A percentile compares a stretch with the other conserved stretches of the same genome.
These are phyloP conservation scores for Allomyces arbusculus DNA, from an alignment of 192 early-diverging fungal genomes.

Conservation along the genomic window DNA sequence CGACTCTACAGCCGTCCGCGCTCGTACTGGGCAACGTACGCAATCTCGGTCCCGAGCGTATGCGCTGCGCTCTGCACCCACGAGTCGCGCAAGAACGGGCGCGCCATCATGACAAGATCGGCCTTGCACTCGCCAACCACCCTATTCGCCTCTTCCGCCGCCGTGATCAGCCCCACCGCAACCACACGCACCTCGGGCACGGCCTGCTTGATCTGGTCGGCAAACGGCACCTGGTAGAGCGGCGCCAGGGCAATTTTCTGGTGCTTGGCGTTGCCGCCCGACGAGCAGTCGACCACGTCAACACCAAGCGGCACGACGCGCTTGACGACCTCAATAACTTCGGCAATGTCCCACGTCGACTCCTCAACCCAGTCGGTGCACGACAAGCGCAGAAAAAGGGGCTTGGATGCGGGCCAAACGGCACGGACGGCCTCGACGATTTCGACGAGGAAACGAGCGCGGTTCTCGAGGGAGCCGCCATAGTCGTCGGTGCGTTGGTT, in stretches of 20 bases:
- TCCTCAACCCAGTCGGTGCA: conserved; percentile 44
- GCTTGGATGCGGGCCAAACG: conserved; percentile 58
- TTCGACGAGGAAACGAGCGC: conserved; percentile 54
- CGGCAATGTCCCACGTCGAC: conserved; percentile 48
- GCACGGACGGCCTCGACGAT: conserved; percentile 33
- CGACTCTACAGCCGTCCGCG: too few relatives aligned
- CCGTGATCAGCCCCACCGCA: conserved; percentile 51
- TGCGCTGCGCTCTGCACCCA: conserved; percentile 44
- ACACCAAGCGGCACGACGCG: conserved; percentile 42
- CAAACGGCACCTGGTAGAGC: conserved; percentile 50
- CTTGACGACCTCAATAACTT: conserved; percentile 40
- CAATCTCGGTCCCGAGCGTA: conserved; percentile 21
- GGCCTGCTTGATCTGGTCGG: conserved; percentile 34
- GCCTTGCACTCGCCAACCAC: conserved; percentile 40
- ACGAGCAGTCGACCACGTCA: conserved; percentile 66
- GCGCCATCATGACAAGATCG: conserved; percentile 50
- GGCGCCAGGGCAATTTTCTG: conserved; percentile 4
- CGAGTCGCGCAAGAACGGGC: conserved; percentile 43
- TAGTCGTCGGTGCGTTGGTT: conserved; percentile 82
- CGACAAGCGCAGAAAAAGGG: conserved; percentile 71
- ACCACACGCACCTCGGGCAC: conserved; percentile 31
- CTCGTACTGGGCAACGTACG: too few relatives aligned
- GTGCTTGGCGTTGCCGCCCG: conserved; percentile 42
- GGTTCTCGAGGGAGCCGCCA: conserved; percentile 80
- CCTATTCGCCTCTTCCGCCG: conserved; percentile 43